Evolutionary conservation across 2,329 filamentous ascomycete species (phyloP), one percentile per base, ranked within the genome.

Genomic region (Ophiostoma triangulosporum): DNA sequence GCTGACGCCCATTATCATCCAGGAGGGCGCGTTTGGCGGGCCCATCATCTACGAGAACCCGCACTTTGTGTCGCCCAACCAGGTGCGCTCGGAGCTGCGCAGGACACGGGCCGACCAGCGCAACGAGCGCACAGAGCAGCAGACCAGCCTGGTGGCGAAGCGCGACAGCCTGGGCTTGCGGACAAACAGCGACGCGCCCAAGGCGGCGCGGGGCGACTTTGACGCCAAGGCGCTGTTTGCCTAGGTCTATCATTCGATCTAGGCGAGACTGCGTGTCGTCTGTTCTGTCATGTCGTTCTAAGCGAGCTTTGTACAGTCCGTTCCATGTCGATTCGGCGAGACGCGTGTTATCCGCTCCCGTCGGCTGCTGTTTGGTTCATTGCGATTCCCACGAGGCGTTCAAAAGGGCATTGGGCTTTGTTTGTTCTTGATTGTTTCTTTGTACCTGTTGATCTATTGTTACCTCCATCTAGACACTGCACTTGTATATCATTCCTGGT

Each of bases 31-130:
- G 57, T 97, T 98, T 62, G 91, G 91, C 52, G 93, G 93, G 0
- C 91, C 93, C 3, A 88, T 97, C 59, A 94, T 98, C 64, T 98
- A 95, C 71, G 88, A 97, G 74, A 97, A 97, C 73, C 93, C 88
- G 75, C 85, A 95, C 67, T 98, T 95, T 63, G 87, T 98, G 52
- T 93, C 86, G 60, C 93, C 93, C 9, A 98, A 98, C 78, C 88
- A 96, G 70, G 81, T 97, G 59, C 78, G 93, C 60, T 76, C 88
- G 38, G 93, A 97, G 59, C 68, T 95, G 61, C 76, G 88, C 61
- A 74, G 80, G 68, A 74, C 78, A 61, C 89, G 88, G 73, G 88
- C 90, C 0, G 78, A 80, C 49, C 81, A 81, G 60, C 91, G 94
- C 71, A 86, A 87, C 60, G 75, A 77, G 54, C 77, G 93, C 57